phyloP scores from a whole-genome alignment of 139 green algal species.

The Chlorella sp. region DNA sequence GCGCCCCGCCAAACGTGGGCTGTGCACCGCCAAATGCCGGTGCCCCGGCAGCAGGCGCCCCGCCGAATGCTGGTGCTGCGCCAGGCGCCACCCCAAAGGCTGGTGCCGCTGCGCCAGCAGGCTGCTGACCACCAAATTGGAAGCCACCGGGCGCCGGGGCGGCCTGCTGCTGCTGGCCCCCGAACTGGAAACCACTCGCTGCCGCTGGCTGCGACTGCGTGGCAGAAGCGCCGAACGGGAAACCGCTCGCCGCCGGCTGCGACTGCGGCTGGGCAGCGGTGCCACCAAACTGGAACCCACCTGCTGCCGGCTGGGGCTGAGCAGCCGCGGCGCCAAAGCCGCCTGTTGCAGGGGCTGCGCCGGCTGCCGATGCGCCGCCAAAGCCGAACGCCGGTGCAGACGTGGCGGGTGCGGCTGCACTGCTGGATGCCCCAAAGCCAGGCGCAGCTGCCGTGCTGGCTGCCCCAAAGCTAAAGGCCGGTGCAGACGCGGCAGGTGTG shows the following conservation, averaged over 20 bases:
- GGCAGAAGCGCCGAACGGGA: not conserved
- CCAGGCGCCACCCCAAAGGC: not conserved
- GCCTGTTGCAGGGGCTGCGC: not conserved
- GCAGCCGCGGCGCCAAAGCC: not conserved
- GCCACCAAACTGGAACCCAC: conserved; percentile 12
- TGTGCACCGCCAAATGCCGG: not conserved
- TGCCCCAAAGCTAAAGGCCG: not conserved
- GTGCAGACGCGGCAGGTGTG: not conserved
- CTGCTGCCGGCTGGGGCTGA: not conserved
- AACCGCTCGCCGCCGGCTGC: not conserved
- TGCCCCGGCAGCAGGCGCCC: not conserved
- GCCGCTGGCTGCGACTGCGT: not conserved
- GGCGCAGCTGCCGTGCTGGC: not conserved
- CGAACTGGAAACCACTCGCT: not conserved
- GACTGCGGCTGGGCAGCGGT: not conserved
- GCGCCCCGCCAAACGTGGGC: not conserved
- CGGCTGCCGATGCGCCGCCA: not conserved
- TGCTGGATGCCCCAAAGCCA: not conserved
- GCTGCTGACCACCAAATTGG: no score
- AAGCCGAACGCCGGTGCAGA: not conserved
- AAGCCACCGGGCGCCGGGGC: not conserved
- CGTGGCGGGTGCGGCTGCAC: not conserved
- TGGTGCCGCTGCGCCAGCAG: not conserved
- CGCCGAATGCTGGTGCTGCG: conserved; percentile 15
- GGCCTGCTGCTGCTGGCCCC: not conserved